Evolutionary conservation across 1,284 basidiomycete species (phyloP), one percentile per base, ranked within the genome.

Genomic region (Gastroboletus turbinatus): DNA sequence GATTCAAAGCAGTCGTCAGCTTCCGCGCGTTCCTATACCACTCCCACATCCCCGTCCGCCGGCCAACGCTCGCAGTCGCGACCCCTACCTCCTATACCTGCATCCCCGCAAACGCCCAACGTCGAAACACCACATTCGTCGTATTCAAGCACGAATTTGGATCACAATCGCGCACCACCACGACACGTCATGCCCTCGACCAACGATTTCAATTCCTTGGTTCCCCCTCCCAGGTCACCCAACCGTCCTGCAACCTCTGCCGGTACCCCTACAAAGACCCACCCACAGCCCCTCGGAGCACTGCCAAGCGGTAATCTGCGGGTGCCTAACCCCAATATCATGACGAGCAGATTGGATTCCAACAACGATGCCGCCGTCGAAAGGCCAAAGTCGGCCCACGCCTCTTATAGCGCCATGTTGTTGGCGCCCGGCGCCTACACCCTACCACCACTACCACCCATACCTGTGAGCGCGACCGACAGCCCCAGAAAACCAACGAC

Each of bases 401-500:
- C 60, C 4, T 59, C 65, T 4, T 60, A 69, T 40, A 44, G 56
- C 7, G 14, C 54, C 11, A 13, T 23, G 29, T 43, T 58, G n/a
- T 39, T 55, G 25, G 23, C 46, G 45, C 68, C 44, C 46, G 59
- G 67, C 56, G 38, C 70, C 50, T 55, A 69, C 36, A 57, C 50
- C 35, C 44, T 9, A 10, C 46, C 10, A 3, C 38, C 47, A 14
- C 55, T 53, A 11, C 45, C n/a, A 10, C 39, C 13, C 0, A 0
- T 56, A 1, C 65, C 67, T 23, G 63, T 55, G 42, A 67, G 60
- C 45, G 65, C 63, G 36, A 48, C 64, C 2, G 61, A 55, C 50
- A 57, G 65, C 2, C 63, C 62, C 30, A 56, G 71, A 38, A 84
- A 77, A 66, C 75, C 78, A 25, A 76, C 82, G 54, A 78, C 75